Conservation (phyloP, 2,329 filamentous ascomycete species). For the Chlorencoelia australis region DNA sequence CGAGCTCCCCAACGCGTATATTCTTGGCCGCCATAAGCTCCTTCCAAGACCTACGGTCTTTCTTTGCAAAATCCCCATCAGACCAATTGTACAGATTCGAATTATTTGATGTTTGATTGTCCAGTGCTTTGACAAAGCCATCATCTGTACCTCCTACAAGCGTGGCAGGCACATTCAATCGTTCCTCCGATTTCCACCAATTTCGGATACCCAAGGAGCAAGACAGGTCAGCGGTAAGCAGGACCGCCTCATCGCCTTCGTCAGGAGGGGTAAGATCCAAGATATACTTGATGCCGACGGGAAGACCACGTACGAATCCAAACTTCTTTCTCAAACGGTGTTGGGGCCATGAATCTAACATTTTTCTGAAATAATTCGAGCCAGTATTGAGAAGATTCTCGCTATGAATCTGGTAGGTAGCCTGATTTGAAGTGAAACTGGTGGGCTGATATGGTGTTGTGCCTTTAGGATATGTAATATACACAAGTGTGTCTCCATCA, state of each 20-base stretch:
- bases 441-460: slow-evolving; percentile 16
- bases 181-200: slow-evolving; percentile 38
- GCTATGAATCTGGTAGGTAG: slow-evolving; percentile 36
- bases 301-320: slow-evolving; percentile 22
- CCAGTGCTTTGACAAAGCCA: no score
- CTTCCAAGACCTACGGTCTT: no score
- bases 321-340: slow-evolving; percentile 30
- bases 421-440: slow-evolving; percentile 18
- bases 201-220: slow-evolving; percentile 44
- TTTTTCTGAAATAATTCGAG: slow-evolving; percentile 37
- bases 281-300: slow-evolving; percentile 42
- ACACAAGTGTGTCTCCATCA: slow-evolving; percentile 35
- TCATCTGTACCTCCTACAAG: slow-evolving; percentile 40
- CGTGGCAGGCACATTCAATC: slow-evolving; percentile 30
- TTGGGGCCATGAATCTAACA: slow-evolving; percentile 35
- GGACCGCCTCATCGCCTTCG: slow-evolving; percentile 53
- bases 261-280: slow-evolving; percentile 53
- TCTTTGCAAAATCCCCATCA: no score
- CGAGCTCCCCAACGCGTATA: no score
- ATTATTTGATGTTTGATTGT: no score
- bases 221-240: slow-evolving; percentile 47
- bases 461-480: slow-evolving; percentile 30
- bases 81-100: no score
- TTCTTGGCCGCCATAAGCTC: no score
- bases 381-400: slow-evolving; percentile 36